A percentile compares a stretch with the other conserved stretches of the same genome.
Conservation (phyloP, 2,329 filamentous ascomycete species). For the Penicillium brasilianum region DNA sequence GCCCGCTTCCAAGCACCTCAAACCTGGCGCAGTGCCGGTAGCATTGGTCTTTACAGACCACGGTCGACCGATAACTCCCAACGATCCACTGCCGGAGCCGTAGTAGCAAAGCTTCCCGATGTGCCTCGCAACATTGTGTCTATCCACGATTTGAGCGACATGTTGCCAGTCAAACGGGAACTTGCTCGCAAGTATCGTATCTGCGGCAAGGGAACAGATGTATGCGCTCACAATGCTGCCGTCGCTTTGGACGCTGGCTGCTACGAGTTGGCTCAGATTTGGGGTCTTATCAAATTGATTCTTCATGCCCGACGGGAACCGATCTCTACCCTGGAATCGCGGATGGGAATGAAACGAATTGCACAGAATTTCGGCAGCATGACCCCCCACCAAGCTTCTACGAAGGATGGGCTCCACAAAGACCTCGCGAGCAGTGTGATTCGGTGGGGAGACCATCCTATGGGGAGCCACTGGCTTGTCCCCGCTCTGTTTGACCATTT, state of each 20-base stretch:
- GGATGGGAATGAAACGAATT: constrained; percentile 62
- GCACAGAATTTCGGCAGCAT: constrained; percentile 49
- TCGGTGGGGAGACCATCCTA: constrained; percentile 63
- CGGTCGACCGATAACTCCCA: constrained; percentile 55
- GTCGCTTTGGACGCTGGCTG: constrained; percentile 75
- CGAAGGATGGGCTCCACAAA: constrained; percentile 39
- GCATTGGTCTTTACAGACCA: constrained; percentile 62
- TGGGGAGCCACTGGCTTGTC: constrained; percentile 62
- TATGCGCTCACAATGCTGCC: constrained; percentile 82
- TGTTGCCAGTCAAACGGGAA: constrained; percentile 78
- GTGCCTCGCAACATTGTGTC: constrained; percentile 71
- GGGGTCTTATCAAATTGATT: constrained; percentile 79
- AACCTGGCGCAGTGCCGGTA: constrained; percentile 56
- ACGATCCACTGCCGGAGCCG: constrained; percentile 60
- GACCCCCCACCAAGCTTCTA: constrained; percentile 54
- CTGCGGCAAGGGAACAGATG: constrained; percentile 78
- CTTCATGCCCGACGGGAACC: constrained; percentile 77
- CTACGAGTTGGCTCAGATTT: constrained; percentile 76
- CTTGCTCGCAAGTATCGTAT: constrained; percentile 82
- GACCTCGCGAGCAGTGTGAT: constrained; percentile 51
- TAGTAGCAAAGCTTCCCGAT: constrained; percentile 54
- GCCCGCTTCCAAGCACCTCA: constrained; percentile 56
- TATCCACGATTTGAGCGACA: constrained; percentile 70
- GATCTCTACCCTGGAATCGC: constrained; percentile 64
- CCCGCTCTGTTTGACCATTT: constrained; percentile 64